These are phyloP conservation scores for Fusarium sp. DNA, from an alignment of 2,329 filamentous ascomycete genomes.

Conservation along the genomic window DNA sequence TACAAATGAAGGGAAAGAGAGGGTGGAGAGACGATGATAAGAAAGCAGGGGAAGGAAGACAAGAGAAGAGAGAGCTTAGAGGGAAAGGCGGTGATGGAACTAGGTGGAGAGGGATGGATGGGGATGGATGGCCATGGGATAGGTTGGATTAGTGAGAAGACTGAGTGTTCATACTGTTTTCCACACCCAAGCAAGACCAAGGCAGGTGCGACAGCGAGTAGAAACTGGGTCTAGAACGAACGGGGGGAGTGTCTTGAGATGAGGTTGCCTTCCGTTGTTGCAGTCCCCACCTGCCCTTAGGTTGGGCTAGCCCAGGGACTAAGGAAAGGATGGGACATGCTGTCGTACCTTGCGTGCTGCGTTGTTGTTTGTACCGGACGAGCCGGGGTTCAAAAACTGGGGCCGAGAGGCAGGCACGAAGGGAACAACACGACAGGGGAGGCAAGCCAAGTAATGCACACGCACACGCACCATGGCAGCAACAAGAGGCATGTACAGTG, in stretches of 20 bases:
- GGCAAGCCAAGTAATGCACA: slow-evolving; percentile 22
- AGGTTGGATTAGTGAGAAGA: slow-evolving; percentile 43
- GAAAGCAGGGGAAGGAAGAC: slow-evolving; percentile 49
- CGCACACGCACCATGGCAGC: slow-evolving; percentile 19
- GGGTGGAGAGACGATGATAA: slow-evolving; percentile 49
- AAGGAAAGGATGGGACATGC: slow-evolving; percentile 13
- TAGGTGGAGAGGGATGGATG: slow-evolving; percentile 50
- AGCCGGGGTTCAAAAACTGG: slow-evolving; percentile 23
- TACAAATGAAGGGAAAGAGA: slow-evolving; percentile 48
- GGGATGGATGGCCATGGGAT: slow-evolving; percentile 48
- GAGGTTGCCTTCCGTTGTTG: slow-evolving; percentile 6
- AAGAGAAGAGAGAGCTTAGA: slow-evolving; percentile 49
- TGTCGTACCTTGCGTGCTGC: slow-evolving; percentile 31
- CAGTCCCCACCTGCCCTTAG: neutral
- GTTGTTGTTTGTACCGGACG: slow-evolving; percentile 33
- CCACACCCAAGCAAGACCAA: slow-evolving; percentile 23
- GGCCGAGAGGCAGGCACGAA: slow-evolving; percentile 17
- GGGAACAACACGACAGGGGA: slow-evolving; percentile 10
- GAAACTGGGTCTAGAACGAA: slow-evolving; percentile 16
- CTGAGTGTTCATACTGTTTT: slow-evolving; percentile 36
- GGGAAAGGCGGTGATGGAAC: slow-evolving; percentile 53
- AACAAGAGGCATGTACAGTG: slow-evolving; percentile 20
- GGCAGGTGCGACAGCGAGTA: slow-evolving; percentile 28
- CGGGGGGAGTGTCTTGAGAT: slow-evolving; percentile 31
- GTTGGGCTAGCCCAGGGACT: neutral